These are phyloP conservation scores for Mycosarcoma mackinlayi DNA, from an alignment of 1,284 basidiomycete species.

Conservation along the genomic window DNA sequence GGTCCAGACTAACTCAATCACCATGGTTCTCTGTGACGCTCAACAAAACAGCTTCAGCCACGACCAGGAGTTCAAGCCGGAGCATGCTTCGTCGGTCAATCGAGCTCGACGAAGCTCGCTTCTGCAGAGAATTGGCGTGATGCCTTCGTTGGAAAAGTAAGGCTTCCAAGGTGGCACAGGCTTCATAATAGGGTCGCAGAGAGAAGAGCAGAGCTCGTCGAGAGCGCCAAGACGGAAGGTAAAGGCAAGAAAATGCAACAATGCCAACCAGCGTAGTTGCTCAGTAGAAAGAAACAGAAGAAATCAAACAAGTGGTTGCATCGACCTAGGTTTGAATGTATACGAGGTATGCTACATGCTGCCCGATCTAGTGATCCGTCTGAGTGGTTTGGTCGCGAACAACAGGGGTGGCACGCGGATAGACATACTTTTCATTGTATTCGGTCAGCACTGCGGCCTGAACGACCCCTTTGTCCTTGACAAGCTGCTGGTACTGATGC, in stretches of 20 bases:
- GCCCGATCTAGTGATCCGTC: constrained; percentile 22
- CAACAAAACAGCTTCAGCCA: constrained; percentile 30
- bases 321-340: constrained; percentile 1
- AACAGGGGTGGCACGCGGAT: constrained; percentile 47
- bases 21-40: too few relatives aligned
- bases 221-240: too few relatives aligned
- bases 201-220: too few relatives aligned
- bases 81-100: background rate
- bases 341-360: too few relatives aligned
- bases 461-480: constrained; percentile 50
- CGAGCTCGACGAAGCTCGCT: constrained; percentile 19
- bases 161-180: background rate
- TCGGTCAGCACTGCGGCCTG: constrained; percentile 55
- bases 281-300: background rate
- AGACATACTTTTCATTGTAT: constrained; percentile 59
- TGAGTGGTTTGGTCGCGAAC: constrained; percentile 50
- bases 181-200: too few relatives aligned
- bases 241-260: too few relatives aligned
- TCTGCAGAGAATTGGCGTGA: constrained; percentile 32
- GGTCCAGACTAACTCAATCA: too few relatives aligned
- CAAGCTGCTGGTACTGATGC: constrained; percentile 44
- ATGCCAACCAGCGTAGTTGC: too few relatives aligned
- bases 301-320: constrained; percentile 5
- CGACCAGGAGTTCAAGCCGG: constrained; percentile 11
- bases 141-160: background rate